A percentile compares a stretch with the other conserved stretches of the same genome.
Evolutionary conservation across 176 grass and related monocot genomes (phyloP).

Genomic region (Thinopyrum elongatum): DNA sequence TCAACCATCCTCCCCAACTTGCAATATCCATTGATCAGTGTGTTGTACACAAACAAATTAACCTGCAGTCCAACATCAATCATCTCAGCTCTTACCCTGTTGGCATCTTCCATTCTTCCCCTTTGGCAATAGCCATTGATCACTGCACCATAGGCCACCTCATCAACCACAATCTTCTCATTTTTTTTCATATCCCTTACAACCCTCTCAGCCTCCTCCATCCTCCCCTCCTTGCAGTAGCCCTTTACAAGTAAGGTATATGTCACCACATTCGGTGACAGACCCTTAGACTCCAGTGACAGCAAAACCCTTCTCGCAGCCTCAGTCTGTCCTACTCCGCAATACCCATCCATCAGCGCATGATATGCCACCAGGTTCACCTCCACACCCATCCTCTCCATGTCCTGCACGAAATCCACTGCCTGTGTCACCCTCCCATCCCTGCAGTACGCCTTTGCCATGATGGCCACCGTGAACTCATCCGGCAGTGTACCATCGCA

Average conservation of each 20-base stretch:
- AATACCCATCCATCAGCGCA: constrained; percentile 69
- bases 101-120: constrained; percentile 63
- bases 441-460: constrained; percentile 81
- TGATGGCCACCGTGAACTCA: constrained; percentile 60
- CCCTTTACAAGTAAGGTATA: constrained; percentile 87
- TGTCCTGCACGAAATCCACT: constrained; percentile 48
- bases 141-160: constrained; percentile 66
- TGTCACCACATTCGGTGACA: constrained; percentile 68
- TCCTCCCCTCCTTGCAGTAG: constrained; percentile 64
- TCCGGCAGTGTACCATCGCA: constrained; percentile 49
- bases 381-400: constrained; percentile 68
- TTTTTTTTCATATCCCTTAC: constrained; percentile 55
- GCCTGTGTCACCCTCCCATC: constrained; percentile 37
- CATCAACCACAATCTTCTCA: constrained; percentile 48
- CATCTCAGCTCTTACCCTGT: constrained; percentile 63
- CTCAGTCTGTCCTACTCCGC: constrained; percentile 46
- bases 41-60: constrained; percentile 71
- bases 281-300: constrained; percentile 35
- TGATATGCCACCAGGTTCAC: constrained; percentile 81
- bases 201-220: constrained; percentile 61
- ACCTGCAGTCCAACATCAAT: constrained; percentile 43
- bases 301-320: constrained; percentile 49
- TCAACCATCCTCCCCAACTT: constrained; percentile 66
- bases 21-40: constrained; percentile 87
- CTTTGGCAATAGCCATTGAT: constrained; percentile 78